These are phyloP conservation scores for Mycosarcoma maydis DNA, from an alignment of 1,284 basidiomycete genomes.

Conservation along the genomic window DNA sequence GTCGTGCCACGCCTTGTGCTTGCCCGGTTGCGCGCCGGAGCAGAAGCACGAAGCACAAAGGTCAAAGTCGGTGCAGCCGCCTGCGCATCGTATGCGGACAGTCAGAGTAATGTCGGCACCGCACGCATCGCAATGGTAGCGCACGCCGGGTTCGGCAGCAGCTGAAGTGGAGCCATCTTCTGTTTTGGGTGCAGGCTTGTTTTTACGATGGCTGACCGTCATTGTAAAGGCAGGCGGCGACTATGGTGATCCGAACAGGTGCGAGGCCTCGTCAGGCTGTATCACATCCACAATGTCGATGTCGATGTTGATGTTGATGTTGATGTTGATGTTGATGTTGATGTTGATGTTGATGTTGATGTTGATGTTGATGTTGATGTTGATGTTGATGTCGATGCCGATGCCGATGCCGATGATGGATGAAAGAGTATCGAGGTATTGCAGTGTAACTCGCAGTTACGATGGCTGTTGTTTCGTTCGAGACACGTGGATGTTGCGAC, in stretches of 20 bases:
- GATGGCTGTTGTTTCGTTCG: too few relatives aligned
- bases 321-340: background rate
- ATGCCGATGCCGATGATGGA: too few relatives aligned
- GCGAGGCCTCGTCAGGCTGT: background rate
- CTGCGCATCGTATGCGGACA: constrained; percentile 64
- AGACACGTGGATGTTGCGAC: too few relatives aligned
- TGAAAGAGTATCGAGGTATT: too few relatives aligned
- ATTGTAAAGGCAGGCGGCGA: constrained; percentile 30
- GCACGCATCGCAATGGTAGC: constrained; percentile 66
- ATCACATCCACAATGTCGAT: background rate
- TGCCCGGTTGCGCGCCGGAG: constrained; percentile 85
- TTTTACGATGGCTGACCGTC: constrained; percentile 67
- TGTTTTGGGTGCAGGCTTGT: constrained; percentile 57
- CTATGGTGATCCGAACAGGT: background rate
- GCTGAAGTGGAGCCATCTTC: constrained; percentile 53
- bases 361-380: too few relatives aligned
- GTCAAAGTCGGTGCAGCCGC: constrained; percentile 68
- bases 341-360: too few relatives aligned
- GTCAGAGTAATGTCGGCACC: constrained; percentile 66
- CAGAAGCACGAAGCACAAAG: constrained; percentile 79
- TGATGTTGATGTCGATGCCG: too few relatives aligned
- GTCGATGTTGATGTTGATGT: background rate
- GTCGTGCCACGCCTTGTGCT: constrained; percentile 86
- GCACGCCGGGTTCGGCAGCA: constrained; percentile 63
- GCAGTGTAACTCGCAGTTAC: too few relatives aligned